These are phyloP conservation scores for Phytophthora pini DNA, from an alignment of 352 stramenopile genomes.

Conservation along the genomic window DNA sequence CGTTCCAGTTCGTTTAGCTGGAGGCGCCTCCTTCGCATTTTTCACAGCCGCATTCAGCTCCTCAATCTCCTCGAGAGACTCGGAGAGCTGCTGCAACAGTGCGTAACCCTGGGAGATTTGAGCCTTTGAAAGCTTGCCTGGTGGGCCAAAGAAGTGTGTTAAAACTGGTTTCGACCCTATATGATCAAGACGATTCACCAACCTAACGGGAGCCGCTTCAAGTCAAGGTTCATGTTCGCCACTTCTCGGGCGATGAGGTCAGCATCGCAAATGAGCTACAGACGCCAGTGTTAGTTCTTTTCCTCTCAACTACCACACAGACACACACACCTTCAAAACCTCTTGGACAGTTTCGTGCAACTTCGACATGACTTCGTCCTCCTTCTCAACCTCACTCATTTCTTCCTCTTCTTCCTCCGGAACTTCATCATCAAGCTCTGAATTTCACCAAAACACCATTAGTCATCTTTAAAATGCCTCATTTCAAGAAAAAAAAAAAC, in stretches of 20 bases:
- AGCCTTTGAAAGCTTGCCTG: conserved; percentile 55
- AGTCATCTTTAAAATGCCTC: not conserved
- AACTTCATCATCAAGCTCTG: conserved; percentile 47
- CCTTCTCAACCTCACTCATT: conserved; percentile 41
- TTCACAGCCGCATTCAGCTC: conserved; percentile 34
- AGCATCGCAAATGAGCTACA: conserved; percentile 54
- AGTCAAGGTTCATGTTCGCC: conserved; percentile 59
- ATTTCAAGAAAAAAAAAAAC: not conserved
- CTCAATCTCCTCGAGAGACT: conserved; percentile 52
- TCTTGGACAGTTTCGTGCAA: conserved; percentile 49
- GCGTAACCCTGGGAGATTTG: conserved; percentile 73
- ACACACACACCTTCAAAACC: conserved; percentile 40
- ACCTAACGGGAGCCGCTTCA: conserved; percentile 61
- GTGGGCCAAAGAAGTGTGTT: not conserved
- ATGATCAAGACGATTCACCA: not conserved
- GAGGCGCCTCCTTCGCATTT: conserved; percentile 1
- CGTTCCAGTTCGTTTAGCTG: conserved; percentile 19
- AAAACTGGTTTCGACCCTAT: not conserved
- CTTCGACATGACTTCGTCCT: conserved; percentile 37
- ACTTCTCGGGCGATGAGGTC: conserved; percentile 58
- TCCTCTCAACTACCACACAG: too few species aligned
- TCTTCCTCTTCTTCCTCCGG: conserved; percentile 49
- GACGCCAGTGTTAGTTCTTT: not conserved
- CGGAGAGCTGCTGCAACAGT: conserved; percentile 60
- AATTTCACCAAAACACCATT: not conserved